Evolutionary conservation across 2,329 filamentous ascomycete genomes (phyloP), one percentile per base, ranked within the genome.

Genomic region (Nannizzia gypsea): DNA sequence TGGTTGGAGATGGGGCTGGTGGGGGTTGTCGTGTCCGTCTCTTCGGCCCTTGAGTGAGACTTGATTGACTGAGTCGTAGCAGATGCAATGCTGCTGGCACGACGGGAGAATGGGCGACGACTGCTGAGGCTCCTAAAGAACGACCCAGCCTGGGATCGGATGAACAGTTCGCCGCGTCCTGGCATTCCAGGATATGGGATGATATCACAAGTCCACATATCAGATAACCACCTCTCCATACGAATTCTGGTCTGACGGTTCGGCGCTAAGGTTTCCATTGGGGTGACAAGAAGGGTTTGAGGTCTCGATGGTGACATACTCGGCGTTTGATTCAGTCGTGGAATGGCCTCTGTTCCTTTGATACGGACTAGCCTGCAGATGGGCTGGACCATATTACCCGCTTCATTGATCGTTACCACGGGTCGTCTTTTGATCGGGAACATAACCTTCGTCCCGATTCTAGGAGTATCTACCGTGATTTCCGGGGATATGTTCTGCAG

Each of bases 91-190:
- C 85, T 88, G 42, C 78, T 79, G 0, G 88, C 87, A 60, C 87
- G 83, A 66, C 86, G 88, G 40, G 83, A 82, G 68, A 95, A 91
- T 55, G 87, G 87, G 65, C 82, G 86, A 13, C 88, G 81, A 67
- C 89, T 86, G 72, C 89, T 95, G 63, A 96, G 80, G 70, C 91
- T 95, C 58, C 90, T 83, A 76, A 96, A 95, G 68, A 96, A 83
- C 0, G 88, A 88, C 38, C 89, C 90, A 11, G 90, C 88, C n/a
- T 87, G 90, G 44, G 83, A 83, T 57, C 88, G 81, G 54, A 93
- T 85, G 2, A 89, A 77, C 67, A 88, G 83, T 66, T 95, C 87
- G 75, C 76, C 83, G 72, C 70, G 83, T 71, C 75, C 84, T 72
- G 73, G 78, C 82, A 96, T 91, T 1, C 90, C 90, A 15, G 91